phyloP scores from a whole-genome alignment of 768 basidiomycete genomes.

The Pleurotus tuoliensis region DNA sequence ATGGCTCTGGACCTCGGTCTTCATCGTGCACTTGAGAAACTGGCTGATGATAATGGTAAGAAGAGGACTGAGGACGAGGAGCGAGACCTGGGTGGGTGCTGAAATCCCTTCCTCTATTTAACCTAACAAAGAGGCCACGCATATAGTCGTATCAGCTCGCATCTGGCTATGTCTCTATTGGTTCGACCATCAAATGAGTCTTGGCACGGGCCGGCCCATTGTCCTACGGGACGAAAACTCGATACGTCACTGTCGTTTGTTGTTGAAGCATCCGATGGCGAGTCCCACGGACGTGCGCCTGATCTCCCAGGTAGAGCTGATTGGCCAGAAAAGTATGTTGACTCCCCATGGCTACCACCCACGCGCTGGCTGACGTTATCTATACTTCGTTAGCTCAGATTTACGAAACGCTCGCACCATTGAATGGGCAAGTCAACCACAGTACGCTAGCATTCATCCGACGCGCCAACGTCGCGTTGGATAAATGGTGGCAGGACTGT shows the following conservation, averaged over 20 bases:
- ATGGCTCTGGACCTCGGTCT: conserved; percentile 94
- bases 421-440: conserved; percentile 84
- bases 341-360: conserved; percentile 2
- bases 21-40: conserved; percentile 88
- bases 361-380: background rate
- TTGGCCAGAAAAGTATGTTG: conserved; percentile 81
- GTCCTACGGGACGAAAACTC: conserved; percentile 87
- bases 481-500: conserved; percentile 90
- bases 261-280: conserved; percentile 82
- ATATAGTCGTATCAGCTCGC: conserved; percentile 79
- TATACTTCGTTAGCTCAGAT: conserved; percentile 67
- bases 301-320: conserved; percentile 83
- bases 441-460: conserved; percentile 85
- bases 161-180: conserved; percentile 95
- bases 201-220: conserved; percentile 88
- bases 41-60: conserved; percentile 64
- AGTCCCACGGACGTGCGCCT: conserved; percentile 89
- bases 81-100: conserved; percentile 67
- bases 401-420: conserved; percentile 81
- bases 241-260: conserved; percentile 76
- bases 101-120: conserved; percentile 5
- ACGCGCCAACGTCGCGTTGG: conserved; percentile 79
- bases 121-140: conserved; percentile 4
- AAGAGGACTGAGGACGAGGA: conserved; percentile 78
- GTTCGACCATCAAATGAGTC: conserved; percentile 78